These are phyloP conservation scores for Solanum hybrid DNA, from an alignment of 305 asterid species.

Conservation along the genomic window DNA sequence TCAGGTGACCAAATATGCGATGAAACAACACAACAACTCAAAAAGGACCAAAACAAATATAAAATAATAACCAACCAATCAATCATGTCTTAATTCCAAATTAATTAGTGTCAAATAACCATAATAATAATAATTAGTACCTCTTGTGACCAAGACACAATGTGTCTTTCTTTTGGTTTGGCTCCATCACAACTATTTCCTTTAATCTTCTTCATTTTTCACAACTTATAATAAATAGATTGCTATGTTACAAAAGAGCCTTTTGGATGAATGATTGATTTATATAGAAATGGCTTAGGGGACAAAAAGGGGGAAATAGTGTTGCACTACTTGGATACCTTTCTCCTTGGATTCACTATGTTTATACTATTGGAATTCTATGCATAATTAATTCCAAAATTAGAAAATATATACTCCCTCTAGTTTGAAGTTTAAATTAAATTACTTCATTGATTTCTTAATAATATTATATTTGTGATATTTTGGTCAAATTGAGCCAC, in stretches of 20 bases:
- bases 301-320: slow-evolving; percentile 26
- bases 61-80: background rate
- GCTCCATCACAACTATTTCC: slow-evolving; percentile 23
- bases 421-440: no score
- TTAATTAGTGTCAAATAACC: background rate
- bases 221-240: slow-evolving; percentile 33
- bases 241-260: slow-evolving; percentile 21
- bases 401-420: background rate
- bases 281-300: slow-evolving; percentile 30
- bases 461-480: background rate
- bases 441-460: background rate
- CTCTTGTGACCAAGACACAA: slow-evolving; percentile 98
- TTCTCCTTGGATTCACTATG: slow-evolving; percentile 10
- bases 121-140: slow-evolving; percentile 20
- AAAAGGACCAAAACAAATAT: background rate
- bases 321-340: slow-evolving; percentile 33
- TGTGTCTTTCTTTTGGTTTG: slow-evolving; percentile 76
- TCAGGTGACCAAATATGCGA: background rate
- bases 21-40: background rate
- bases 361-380: background rate
- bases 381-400: background rate
- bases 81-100: background rate
- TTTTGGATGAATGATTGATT: slow-evolving; percentile 29
- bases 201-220: slow-evolving; percentile 43
- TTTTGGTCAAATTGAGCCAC: background rate